A percentile compares a stretch with the other conserved stretches of the same genome.
These are phyloP conservation scores for Hydrangea macrophylla DNA, from an alignment of 148 eudicot genomes.

Conservation along the genomic window DNA sequence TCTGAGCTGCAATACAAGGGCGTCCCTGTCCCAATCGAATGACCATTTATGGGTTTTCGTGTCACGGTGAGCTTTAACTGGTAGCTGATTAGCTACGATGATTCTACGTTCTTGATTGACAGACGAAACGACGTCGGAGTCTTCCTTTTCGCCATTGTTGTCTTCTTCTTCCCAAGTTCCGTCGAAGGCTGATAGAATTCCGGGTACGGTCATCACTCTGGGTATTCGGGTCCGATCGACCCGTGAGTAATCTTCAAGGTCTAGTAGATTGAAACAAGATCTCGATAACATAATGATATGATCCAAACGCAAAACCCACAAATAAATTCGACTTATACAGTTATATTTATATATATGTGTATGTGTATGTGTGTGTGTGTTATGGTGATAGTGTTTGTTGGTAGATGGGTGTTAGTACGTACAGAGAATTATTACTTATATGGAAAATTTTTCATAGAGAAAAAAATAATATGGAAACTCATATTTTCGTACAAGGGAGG, in stretches of 20 bases:
- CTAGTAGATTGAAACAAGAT: constrained; percentile 38
- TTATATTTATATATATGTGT: no score
- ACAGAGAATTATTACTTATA: background rate
- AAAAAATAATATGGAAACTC: no score
- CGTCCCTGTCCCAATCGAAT: constrained; percentile 59
- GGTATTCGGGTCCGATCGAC: constrained; percentile 37
- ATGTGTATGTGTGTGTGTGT: no score
- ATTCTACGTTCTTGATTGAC: constrained; percentile 20
- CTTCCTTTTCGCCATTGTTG: background rate
- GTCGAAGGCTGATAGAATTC: constrained; percentile 46
- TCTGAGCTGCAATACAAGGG: constrained; percentile 52
- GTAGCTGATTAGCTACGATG: constrained; percentile 63
- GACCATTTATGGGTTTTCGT: constrained; percentile 27
- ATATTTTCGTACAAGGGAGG: constrained; percentile 11
- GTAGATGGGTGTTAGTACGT: background rate
- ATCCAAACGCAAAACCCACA: background rate
- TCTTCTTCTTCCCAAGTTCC: background rate
- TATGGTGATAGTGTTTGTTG: background rate
- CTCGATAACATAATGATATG: constrained; percentile 18
- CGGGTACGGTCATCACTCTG: constrained; percentile 41
- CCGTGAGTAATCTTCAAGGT: constrained; percentile 29
- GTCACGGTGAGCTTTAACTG: constrained; percentile 36
- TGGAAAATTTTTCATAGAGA: no score
- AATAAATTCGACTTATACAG: no score
- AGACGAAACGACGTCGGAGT: constrained; percentile 17